These are phyloP conservation scores for Margaritispora aquatica DNA, from an alignment of 495 filamentous ascomycete species.

Conservation along the genomic window DNA sequence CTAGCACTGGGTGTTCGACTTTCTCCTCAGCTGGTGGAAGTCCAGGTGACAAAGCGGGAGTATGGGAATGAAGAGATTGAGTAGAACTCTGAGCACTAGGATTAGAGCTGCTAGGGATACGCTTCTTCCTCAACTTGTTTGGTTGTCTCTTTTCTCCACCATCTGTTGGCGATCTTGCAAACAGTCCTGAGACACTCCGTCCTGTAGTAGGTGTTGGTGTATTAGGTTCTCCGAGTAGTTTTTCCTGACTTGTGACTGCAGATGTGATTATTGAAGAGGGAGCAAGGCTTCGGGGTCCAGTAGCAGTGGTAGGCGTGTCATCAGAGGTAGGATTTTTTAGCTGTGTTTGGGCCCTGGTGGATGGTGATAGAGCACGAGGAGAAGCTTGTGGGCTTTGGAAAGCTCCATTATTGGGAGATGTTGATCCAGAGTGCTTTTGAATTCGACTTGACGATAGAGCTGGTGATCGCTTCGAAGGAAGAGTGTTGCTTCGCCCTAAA, in stretches of 20 bases:
- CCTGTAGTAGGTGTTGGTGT: conserved; percentile 62
- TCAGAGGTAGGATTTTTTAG: neutral
- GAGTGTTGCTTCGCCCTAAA: conserved; percentile 85
- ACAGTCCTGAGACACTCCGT: conserved; percentile 60
- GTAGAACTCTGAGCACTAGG: conserved; percentile 83
- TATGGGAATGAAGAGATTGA: conserved; percentile 54
- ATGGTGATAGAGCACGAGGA: conserved; percentile 18
- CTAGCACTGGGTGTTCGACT: conserved; percentile 16
- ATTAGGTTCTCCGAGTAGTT: conserved; percentile 29
- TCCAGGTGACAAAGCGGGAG: conserved; percentile 31
- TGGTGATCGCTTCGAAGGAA: conserved; percentile 90
- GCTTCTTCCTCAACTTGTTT: conserved; percentile 83
- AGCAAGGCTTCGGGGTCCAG: conserved; percentile 5
- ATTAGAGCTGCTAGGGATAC: conserved; percentile 63
- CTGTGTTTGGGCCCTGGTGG: neutral
- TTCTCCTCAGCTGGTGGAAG: conserved; percentile 21
- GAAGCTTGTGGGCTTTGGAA: conserved; percentile 33
- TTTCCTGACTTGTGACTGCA: conserved; percentile 43
- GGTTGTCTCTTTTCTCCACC: conserved; percentile 58
- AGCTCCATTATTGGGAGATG: conserved; percentile 16
- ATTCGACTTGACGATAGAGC: conserved; percentile 44
- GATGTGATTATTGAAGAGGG: conserved; percentile 23
- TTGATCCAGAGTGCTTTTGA: conserved; percentile 20
- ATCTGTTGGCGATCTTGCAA: conserved; percentile 57
- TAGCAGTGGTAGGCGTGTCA: neutral